Evolutionary conservation across 2,329 filamentous ascomycete species (phyloP).

Genomic region (Cladosporium sp.): DNA sequence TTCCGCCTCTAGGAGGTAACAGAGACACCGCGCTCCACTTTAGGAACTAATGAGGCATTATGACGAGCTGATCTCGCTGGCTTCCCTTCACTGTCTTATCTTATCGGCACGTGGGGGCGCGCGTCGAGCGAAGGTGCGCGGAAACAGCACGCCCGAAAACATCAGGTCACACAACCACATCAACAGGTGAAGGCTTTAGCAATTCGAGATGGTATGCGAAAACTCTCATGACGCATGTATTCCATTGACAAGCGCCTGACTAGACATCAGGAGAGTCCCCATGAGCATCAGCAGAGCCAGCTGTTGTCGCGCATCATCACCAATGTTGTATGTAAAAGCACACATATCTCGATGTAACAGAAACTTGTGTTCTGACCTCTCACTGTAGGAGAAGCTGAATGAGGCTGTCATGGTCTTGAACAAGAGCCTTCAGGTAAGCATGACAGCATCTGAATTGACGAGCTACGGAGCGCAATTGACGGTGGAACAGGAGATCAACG

Average conservation of each 20-base stretch:
- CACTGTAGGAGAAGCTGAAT: constrained; percentile 83
- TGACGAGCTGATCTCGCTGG: constrained; percentile 5
- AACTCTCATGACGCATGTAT: not conserved
- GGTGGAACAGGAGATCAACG: constrained; percentile 78
- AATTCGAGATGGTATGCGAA: not conserved
- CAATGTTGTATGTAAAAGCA: constrained; percentile 68
- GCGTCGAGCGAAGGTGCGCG: constrained; percentile 1
- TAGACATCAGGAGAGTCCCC: constrained; percentile 74
- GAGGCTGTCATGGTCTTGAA: constrained; percentile 91
- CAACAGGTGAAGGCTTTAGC: not conserved
- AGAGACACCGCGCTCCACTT: constrained; percentile 12
- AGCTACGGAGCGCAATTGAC: not conserved
- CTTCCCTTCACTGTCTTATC: not conserved
- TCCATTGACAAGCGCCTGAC: not conserved
- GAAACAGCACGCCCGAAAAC: not conserved
- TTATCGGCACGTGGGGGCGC: constrained; percentile 9
- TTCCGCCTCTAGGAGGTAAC: no score
- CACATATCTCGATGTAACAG: not conserved
- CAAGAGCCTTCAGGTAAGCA: constrained; percentile 73
- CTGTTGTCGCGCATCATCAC: constrained; percentile 92
- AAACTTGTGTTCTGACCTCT: constrained; percentile 5
- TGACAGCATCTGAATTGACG: not conserved
- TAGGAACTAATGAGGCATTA: constrained; percentile 2
- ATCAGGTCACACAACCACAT: not conserved
- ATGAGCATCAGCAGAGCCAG: constrained; percentile 94